Evolutionary conservation across 768 basidiomycete genomes (phyloP), one percentile per base, ranked within the genome.

Genomic region (Boletus sp.): DNA sequence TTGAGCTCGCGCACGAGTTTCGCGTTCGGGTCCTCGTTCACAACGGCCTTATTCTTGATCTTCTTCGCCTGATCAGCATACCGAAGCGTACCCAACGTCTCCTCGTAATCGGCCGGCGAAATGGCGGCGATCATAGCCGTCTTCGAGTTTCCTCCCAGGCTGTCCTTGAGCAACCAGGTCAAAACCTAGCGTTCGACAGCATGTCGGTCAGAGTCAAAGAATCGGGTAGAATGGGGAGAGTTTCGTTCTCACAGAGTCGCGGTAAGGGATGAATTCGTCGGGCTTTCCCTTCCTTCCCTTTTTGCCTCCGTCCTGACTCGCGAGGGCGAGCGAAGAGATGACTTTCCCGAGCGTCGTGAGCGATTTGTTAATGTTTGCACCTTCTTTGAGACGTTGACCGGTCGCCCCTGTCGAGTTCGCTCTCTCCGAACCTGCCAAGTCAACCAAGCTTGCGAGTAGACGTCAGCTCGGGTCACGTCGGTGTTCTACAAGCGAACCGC

Each of bases 71-170:
- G 93, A 80, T 97, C 94, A 64, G 97, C 97, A 74, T 99, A 98
- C 6, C 97, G 90, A 56, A 99, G 78, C 2, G 96, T 98, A 74
- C 93, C 93, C 59, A 98, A 78, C 15, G 96, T 98, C 73, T 98
- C 96, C 63, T 98, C 96, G 68, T 98, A 98, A 75, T 98, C 94
- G 46, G 94, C 95, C n/a, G 94, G 95, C 45, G 94, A 87, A 59
- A 99, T 98, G 39, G 97, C 97, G 50, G 97, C 97, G 62, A 99
- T 98, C 97, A 99, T 98, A 5, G 96, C 94, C 5, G 96, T 99
- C 78, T 97, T 96, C 35, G 92, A 94, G 75, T 96, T 96, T 7
- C 92, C 97, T 20, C 97, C 97, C 51, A 98, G 78, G 70, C 92
- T 94, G 77, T 99, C 97, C 75, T 99, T 99, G 63, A 99, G 77